Base-by-base conservation (phyloP, 768 basidiomycete genomes). In the Butyriboletus loyo region DNA sequence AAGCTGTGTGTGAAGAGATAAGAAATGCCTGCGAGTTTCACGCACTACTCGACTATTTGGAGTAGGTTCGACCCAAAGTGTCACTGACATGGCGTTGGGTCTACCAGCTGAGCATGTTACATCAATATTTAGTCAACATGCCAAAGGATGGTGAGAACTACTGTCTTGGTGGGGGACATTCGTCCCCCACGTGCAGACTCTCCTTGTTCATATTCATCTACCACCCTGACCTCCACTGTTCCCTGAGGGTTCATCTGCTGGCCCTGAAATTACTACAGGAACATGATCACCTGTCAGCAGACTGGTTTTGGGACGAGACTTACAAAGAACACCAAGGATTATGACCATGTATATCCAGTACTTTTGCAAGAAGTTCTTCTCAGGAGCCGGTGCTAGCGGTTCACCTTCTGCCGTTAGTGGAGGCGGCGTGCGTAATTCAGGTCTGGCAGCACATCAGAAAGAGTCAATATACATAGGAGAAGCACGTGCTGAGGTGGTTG, bases 311-410 rank as follows among this genome's bases (percentile, higher is more conserved):
- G 22, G 25, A 45, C 5, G 21, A 13, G 48, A 79, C 85, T 68
- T 63, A 89, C 86, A 48, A 17, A 87, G 62, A 39, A 83, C 79
- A 17, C 87, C 63, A 10, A 86, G 67, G 39, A 81, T 67, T 4
- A 83, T 76, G 37, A 77, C 72, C 34, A 91, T 79, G 61, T 92
- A 93, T 69, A 93, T 75, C 93, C 93, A 95, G 68, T 95, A 95
- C 66, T 93, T 94, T 63, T 91, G 87, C 37, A 93, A 51, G 69
- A 94, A 91, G 11, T 83, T 73, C 69, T 92, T 88, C 64, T 95
- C 90, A 0, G 79, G 77, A 31, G 73, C 66, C 0, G 84, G 80
- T 52, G 75, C 66, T 22, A 87, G 73, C 19, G 82, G 79, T 61
- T 83, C 79, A 41, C 90, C 90, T 62, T 86, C 75, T 15, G 80